Conservation (phyloP, 2,329 filamentous ascomycete species). For the Endoconidiophora polonica region DNA sequence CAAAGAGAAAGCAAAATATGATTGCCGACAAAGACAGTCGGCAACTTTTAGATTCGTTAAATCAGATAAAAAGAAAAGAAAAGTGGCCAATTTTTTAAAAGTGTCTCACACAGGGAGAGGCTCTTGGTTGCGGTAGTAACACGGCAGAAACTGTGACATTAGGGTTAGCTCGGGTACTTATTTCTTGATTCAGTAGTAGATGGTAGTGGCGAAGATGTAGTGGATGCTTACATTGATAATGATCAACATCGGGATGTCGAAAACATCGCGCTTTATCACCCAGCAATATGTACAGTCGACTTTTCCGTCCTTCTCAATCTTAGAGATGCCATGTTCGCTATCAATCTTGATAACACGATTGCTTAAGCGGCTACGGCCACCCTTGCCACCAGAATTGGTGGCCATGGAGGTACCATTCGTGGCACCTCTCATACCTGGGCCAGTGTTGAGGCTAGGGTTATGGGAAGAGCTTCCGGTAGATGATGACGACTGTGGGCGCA, state of each 20-base stretch:
- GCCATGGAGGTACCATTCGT: conserved; percentile 14
- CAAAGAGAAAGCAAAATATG: no score
- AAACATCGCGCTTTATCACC: conserved; percentile 91
- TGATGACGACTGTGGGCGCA: conserved; percentile 9
- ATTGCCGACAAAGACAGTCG: no score
- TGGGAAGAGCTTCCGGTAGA: conserved; percentile 1
- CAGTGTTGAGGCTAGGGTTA: not conserved
- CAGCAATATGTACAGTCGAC: conserved; percentile 93
- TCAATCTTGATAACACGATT: conserved; percentile 45
- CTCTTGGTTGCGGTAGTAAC: conserved; percentile 42
- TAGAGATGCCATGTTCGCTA: conserved; percentile 63
- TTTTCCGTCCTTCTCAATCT: conserved; percentile 72
- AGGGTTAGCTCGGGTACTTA: conserved; percentile 1
- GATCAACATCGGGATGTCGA: conserved; percentile 97
- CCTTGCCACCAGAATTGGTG: conserved; percentile 17
- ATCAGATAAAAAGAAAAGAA: no score
- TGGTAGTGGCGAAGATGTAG: not conserved
- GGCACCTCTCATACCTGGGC: not conserved
- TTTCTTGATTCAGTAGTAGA: not conserved
- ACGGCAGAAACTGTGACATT: conserved; percentile 36
- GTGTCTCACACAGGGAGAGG: conserved; percentile 31
- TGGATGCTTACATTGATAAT: conserved; percentile 75
- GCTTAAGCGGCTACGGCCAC: conserved; percentile 32
- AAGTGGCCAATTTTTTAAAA: no score
- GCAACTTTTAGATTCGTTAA: no score